Conservation (phyloP, 2,329 filamentous ascomycete genomes). For the Clonostachys sp. region DNA sequence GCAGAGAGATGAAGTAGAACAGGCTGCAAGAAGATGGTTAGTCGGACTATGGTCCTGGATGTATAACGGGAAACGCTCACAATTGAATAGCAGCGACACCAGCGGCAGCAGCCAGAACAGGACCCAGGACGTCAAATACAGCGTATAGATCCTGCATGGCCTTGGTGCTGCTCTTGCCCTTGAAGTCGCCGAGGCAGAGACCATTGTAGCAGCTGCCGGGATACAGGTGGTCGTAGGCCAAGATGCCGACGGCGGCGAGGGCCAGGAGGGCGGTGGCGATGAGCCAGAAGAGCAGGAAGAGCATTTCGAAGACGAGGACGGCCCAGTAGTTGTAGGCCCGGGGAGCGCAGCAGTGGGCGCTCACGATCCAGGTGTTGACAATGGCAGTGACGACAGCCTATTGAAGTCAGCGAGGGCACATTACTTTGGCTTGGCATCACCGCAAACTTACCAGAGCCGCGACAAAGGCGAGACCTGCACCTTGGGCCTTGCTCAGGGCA, state of each 20-base stretch:
- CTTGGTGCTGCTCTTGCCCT: too few relatives aligned
- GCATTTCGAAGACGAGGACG: slow-evolving; percentile 43
- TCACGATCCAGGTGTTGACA: slow-evolving; percentile 38
- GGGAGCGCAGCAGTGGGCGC: slow-evolving; percentile 32
- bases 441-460: too few relatives aligned
- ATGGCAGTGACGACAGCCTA: slow-evolving; percentile 9
- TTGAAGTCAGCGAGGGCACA: too few relatives aligned
- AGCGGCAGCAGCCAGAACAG: slow-evolving; percentile 22
- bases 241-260: slow-evolving; percentile 12
- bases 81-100: slow-evolving; percentile 36
- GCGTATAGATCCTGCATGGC: too few relatives aligned
- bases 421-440: too few relatives aligned
- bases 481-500: neutral
- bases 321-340: slow-evolving; percentile 49
- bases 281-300: slow-evolving; percentile 49
- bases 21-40: slow-evolving; percentile 19
- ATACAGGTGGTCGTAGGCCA: slow-evolving; percentile 12
- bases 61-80: slow-evolving; percentile 21
- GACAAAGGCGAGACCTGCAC: slow-evolving; percentile 17
- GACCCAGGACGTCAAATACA: too few relatives aligned
- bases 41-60: too few relatives aligned
- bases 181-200: too few relatives aligned
- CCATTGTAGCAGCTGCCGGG: slow-evolving; percentile 7
- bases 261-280: slow-evolving; percentile 35
- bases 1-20: slow-evolving; percentile 34